phyloP scores from a whole-genome alignment of 1,284 basidiomycete genomes.

The Ustilago tritici region DNA sequence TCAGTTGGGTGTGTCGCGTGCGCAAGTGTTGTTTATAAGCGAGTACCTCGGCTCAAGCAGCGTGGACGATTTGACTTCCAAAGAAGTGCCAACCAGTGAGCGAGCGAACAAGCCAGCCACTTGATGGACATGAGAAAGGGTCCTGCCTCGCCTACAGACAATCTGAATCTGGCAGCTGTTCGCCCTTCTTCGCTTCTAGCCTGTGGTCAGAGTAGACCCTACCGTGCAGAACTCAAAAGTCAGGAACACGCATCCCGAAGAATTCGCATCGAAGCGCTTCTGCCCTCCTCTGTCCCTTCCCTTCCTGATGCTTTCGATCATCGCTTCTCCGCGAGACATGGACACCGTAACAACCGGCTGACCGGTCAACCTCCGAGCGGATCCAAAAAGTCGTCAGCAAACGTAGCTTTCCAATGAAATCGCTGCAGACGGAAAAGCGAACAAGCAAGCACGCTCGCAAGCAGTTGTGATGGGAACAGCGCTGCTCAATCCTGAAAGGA shows the following conservation, averaged over 20 bases:
- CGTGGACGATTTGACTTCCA: slow-evolving; percentile 16
- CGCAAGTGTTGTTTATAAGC: slow-evolving; percentile 8
- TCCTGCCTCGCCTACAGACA: slow-evolving; percentile 2
- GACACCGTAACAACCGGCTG: too few relatives aligned
- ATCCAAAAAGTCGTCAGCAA: too few relatives aligned
- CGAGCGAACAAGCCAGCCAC: background rate
- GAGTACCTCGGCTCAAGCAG: slow-evolving; percentile 31
- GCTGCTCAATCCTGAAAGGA: too few relatives aligned
- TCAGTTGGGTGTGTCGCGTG: slow-evolving; percentile 5
- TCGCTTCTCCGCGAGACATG: background rate
- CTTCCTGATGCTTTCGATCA: too few relatives aligned
- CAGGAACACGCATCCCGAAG: background rate
- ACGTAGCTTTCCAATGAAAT: too few relatives aligned
- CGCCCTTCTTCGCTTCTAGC: background rate
- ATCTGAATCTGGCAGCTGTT: background rate
- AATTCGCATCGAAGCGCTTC: background rate
- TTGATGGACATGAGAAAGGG: slow-evolving; percentile 3
- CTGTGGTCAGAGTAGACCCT: slow-evolving; percentile 5
- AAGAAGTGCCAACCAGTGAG: background rate
- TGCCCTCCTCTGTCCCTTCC: background rate
- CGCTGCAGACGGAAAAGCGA: too few relatives aligned
- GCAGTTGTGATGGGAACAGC: too few relatives aligned
- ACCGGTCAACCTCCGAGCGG: too few relatives aligned
- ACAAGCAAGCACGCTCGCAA: too few relatives aligned
- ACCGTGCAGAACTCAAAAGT: slow-evolving; percentile 6